Percentiles rank a stretch among this genome's conserved stretches.
These are phyloP conservation scores for Boletus insuetus DNA, from an alignment of 768 basidiomycete species.

Conservation along the genomic window DNA sequence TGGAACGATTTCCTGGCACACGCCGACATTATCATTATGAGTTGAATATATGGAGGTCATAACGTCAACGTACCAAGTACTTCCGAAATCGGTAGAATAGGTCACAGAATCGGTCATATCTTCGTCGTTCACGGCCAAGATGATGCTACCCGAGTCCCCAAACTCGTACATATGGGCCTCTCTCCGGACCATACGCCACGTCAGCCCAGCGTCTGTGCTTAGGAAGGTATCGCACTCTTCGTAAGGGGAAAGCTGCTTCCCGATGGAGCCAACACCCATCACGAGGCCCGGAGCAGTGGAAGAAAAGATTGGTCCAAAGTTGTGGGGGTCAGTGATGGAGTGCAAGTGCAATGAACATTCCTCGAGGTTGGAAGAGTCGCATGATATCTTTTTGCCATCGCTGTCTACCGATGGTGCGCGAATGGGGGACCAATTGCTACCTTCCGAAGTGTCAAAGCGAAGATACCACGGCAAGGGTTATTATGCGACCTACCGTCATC, in stretches of 20 bases:
- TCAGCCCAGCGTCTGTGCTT: slow-evolving; percentile 83
- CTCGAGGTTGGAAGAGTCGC: slow-evolving; percentile 54
- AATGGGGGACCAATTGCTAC: slow-evolving; percentile 77
- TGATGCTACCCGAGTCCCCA: slow-evolving; percentile 81
- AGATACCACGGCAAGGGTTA: background rate
- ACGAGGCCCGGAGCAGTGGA: slow-evolving; percentile 92
- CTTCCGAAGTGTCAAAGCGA: slow-evolving; percentile 18
- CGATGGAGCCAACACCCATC: slow-evolving; percentile 95
- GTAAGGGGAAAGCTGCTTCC: slow-evolving; percentile 63
- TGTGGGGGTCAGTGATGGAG: slow-evolving; percentile 90
- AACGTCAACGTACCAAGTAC: slow-evolving; percentile 64
- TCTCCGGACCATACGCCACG: slow-evolving; percentile 73
- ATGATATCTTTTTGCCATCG: slow-evolving; percentile 60
- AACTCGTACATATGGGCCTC: slow-evolving; percentile 95
- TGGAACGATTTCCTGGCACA: slow-evolving; percentile 62
- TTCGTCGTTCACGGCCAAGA: slow-evolving; percentile 86
- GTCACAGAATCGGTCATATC: slow-evolving; percentile 61
- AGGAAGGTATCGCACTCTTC: slow-evolving; percentile 92
- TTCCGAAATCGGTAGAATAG: slow-evolving; percentile 83
- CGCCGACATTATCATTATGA: slow-evolving; percentile 3
- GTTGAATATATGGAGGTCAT: background rate
- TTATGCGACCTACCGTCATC: slow-evolving; percentile 62
- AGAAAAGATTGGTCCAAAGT: slow-evolving; percentile 91
- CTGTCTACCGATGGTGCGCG: slow-evolving; percentile 55
- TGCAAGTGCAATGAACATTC: slow-evolving; percentile 86